Evolutionary conservation across 352 stramenopile species (phyloP).

Genomic region (Lagenidium giganteum): DNA sequence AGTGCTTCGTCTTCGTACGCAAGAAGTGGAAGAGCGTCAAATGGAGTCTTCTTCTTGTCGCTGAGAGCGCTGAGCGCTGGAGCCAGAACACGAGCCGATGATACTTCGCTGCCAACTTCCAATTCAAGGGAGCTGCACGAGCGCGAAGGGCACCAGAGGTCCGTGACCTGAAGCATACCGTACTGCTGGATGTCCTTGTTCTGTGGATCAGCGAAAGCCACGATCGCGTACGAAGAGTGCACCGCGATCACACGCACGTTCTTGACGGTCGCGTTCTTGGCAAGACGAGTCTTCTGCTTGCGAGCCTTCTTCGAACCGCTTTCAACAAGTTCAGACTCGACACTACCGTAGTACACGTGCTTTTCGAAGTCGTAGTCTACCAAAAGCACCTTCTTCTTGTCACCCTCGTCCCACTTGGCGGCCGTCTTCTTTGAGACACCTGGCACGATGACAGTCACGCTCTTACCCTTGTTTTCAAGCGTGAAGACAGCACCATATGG

Average conservation of each 20-base stretch:
- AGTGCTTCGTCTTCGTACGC: slow-evolving; percentile 46
- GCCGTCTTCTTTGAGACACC: slow-evolving; percentile 24
- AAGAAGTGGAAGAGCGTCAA: slow-evolving; percentile 67
- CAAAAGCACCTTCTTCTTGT: slow-evolving; percentile 67
- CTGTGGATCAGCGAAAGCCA: slow-evolving; percentile 47
- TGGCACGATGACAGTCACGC: slow-evolving; percentile 66
- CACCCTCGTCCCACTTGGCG: slow-evolving; percentile 45
- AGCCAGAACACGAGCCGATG: slow-evolving; percentile 36
- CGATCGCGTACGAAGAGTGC: slow-evolving; percentile 56
- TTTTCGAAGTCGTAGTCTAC: slow-evolving; percentile 87
- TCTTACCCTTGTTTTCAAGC: slow-evolving; percentile 57
- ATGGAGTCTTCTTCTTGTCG: slow-evolving; percentile 46
- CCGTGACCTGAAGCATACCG: slow-evolving; percentile 61
- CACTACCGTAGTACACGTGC: slow-evolving; percentile 64
- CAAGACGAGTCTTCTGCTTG: slow-evolving; percentile 55
- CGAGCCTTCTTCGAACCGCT: slow-evolving; percentile 59
- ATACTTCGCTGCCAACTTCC: slow-evolving; percentile 31
- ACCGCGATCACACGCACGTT: slow-evolving; percentile 38
- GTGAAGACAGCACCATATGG: slow-evolving; percentile 84
- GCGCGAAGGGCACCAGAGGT: slow-evolving; percentile 75
- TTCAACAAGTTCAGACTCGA: slow-evolving; percentile 43
- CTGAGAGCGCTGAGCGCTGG: slow-evolving; percentile 28
- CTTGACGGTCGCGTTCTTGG: slow-evolving; percentile 35
- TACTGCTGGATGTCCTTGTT: slow-evolving; percentile 24
- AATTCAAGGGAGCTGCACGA: slow-evolving; percentile 46